These are phyloP conservation scores for Kalmanozyma brasiliensis DNA, from an alignment of 1,284 basidiomycete genomes.

Conservation along the genomic window DNA sequence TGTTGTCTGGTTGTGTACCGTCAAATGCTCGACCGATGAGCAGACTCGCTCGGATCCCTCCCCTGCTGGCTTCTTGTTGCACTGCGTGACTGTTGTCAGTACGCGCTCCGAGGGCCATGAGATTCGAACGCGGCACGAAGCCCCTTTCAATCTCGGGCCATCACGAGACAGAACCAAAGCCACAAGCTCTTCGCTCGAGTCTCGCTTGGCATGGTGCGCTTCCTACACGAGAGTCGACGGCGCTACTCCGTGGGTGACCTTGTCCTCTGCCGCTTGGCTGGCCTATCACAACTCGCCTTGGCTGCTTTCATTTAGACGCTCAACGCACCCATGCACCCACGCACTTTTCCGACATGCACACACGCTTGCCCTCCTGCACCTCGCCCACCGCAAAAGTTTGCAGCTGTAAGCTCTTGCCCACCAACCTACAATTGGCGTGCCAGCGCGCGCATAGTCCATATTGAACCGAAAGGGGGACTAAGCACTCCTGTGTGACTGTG, in stretches of 20 bases:
- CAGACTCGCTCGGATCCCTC: no score
- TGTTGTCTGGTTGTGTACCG: background rate
- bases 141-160: no score
- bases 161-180: no score
- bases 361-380: conserved; percentile 11
- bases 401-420: no score
- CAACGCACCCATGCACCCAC: no score
- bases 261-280: background rate
- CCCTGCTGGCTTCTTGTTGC: no score
- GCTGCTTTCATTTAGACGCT: conserved; percentile 15
- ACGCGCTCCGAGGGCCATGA: no score
- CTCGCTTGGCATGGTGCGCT: background rate
- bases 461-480: conserved; percentile 8
- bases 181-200: background rate
- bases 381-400: background rate
- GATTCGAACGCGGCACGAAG: no score
- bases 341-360: conserved; percentile 3
- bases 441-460: no score
- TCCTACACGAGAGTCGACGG: background rate
- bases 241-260: conserved; percentile 18
- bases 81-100: no score
- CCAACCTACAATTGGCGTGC: conserved; percentile 30
- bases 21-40: no score
- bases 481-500: background rate
- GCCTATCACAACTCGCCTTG: conserved; percentile 28